Evolutionary conservation across 768 basidiomycete species (phyloP).

Genomic region (Mycena metata): DNA sequence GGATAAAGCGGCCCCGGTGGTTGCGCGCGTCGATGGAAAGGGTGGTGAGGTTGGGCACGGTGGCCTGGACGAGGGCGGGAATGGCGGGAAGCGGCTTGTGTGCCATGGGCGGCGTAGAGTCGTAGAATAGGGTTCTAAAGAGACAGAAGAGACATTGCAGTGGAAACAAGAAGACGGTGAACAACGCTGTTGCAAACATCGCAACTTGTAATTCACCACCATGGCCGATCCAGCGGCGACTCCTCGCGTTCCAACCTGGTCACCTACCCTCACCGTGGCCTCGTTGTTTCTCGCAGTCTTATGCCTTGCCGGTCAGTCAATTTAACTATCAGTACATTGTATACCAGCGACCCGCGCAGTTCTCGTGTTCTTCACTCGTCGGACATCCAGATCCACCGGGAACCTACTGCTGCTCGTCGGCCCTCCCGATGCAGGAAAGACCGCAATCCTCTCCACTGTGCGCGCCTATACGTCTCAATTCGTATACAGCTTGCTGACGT

Average conservation of each 20-base stretch:
- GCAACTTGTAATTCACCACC: too few species aligned
- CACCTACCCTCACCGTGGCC: constrained; percentile 55
- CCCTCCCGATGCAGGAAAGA: constrained; percentile 84
- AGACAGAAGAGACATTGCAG: too few species aligned
- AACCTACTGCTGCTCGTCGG: constrained; percentile 83
- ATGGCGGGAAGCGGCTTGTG: constrained; percentile 52
- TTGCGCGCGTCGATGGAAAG: constrained; percentile 56
- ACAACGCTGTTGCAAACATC: too few species aligned
- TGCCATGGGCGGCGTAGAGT: constrained; percentile 40
- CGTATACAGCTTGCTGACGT: constrained; percentile 9
- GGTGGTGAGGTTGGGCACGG: constrained; percentile 36
- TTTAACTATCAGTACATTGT: not conserved
- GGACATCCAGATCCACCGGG: constrained; percentile 62
- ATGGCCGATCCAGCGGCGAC: constrained; percentile 23
- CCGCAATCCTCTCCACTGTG: constrained; percentile 79
- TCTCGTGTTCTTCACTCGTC: constrained; percentile 58
- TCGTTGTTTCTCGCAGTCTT: constrained; percentile 61
- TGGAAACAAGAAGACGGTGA: too few species aligned
- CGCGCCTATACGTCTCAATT: constrained; percentile 43
- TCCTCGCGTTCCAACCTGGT: constrained; percentile 52
- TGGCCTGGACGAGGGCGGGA: constrained; percentile 13
- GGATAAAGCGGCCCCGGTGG: constrained; percentile 58
- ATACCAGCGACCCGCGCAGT: constrained; percentile 47
- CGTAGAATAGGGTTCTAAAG: too few species aligned
- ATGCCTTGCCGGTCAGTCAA: constrained; percentile 58